Base-by-base conservation (phyloP, 306 rosid species). In the Argentina anserina region DNA sequence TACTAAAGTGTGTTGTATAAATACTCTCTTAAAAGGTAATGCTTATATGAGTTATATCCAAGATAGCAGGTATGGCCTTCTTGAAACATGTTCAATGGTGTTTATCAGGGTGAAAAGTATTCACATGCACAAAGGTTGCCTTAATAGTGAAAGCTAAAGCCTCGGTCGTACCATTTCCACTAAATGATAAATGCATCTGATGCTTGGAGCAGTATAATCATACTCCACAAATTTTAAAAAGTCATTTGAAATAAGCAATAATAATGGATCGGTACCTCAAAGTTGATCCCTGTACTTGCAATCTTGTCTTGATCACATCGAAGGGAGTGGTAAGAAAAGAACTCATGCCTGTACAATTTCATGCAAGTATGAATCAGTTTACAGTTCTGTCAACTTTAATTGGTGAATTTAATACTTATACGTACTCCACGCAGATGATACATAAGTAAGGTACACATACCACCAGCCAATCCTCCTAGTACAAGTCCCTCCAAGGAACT, bases 281-380 rank as follows among this genome's bases (percentile, higher is more conserved):
- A 50, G 87, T 78, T 26, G 96, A 85, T 79, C 96, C 94, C 74
- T 92, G 96, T 62, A 92, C 92, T 82, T 92, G 97, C 80, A 92
- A 68, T 79, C 96, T 85, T 70, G 97, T 92, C 85, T 92, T 90
- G 79, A 89, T 74, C 34, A 88, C 96, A 79, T 92, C 97, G 80
- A 92, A 76, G 70, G 97, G 97, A 78, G 97, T 92, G 43, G 97
- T 90, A 68, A 92, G 92, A 80, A 88, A 92, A 26, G 96, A 91
- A 31, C 97, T 85, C 52, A 88, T 80, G 70, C 96, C 96, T 92
- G 87, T 65, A 83, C 26, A 75, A 70, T 62, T 31, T 52, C 61
- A 68, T 50, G 52, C 66, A 77, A 49, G 52, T 41, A 76, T 50
- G 74, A 62, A 65, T 79, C 33, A 33, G 20, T 53, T 53, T 7